These are phyloP conservation scores for Panaeolus papilionaceus DNA, from an alignment of 768 basidiomycete genomes.

Conservation along the genomic window DNA sequence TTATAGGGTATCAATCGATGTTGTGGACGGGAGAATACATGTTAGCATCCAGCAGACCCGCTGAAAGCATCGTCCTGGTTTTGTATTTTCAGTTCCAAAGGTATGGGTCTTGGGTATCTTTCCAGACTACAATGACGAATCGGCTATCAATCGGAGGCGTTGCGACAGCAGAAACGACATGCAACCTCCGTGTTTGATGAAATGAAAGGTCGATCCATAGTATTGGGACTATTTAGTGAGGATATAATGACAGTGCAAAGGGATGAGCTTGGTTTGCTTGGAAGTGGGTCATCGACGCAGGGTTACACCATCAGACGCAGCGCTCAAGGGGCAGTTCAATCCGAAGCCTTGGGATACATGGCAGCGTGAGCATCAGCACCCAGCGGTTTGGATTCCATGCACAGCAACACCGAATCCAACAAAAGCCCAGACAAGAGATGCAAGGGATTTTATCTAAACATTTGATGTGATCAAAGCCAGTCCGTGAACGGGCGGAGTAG, in stretches of 20 bases:
- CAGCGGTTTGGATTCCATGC: slow-evolving; percentile 8
- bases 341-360: neutral
- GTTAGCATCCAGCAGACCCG: slow-evolving; percentile 45
- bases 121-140: neutral
- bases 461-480: slow-evolving; percentile 9
- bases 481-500: slow-evolving; percentile 8
- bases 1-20: slow-evolving; percentile 49
- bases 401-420: slow-evolving; percentile 1
- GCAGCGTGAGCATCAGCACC: slow-evolving; percentile 8
- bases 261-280: neutral
- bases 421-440: neutral
- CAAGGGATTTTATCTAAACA: slow-evolving; percentile 13
- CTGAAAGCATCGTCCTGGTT: neutral
- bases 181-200: slow-evolving; percentile 11
- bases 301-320: neutral
- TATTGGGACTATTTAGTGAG: slow-evolving; percentile 4
- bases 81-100: slow-evolving; percentile 10
- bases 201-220: slow-evolving; percentile 11
- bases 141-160: slow-evolving; percentile 11
- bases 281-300: neutral
- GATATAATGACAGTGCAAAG: slow-evolving; percentile 1
- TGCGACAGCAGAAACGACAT: slow-evolving; percentile 11
- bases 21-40: slow-evolving; percentile 52
- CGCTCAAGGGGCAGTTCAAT: neutral
- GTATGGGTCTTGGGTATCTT: slow-evolving; percentile 7